Evolutionary conservation across 2,329 filamentous ascomycete genomes (phyloP), one percentile per base, ranked within the genome.

Genomic region (Escovopsis weberi): DNA sequence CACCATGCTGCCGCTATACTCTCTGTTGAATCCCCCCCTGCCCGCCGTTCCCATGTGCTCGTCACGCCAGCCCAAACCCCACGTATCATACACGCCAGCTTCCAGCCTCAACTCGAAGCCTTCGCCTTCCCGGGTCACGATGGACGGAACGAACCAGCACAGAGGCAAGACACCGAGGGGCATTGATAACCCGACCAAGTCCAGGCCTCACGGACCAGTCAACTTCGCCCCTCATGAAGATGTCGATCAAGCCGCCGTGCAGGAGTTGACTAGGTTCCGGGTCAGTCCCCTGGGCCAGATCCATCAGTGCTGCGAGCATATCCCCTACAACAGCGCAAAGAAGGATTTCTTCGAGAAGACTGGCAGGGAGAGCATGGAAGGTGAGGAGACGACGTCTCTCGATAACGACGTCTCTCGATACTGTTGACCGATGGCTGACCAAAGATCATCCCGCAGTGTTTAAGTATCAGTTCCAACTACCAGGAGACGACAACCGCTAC

Each of bases 281-380:
- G 67, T 95, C 42, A 72, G 69, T 43, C 82, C 85, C 1, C 67
- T 79, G 50, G 75, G 75, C 2, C 65, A 69, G 47, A 85, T 82
- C 47, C 62, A 66, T 38, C 65, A 73, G 28, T 80, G 70, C 47
- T 74, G 75, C 50, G 71, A 79, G 41, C 86, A 89, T 54, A 94
- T 95, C 45, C 89, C 89, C 0, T 96, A 96, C 63, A 88, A 86
- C 55, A 94, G 88, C 58, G 84, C 86, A 50, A 96, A 95, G 69
- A 94, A 93, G 60, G 74, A 81, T 46, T 94, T 95, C 54, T 75
- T 80, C 48, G 76, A 81, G 49, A 93, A 85, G 66, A 96, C 89
- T 4, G 85, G 86, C 1, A 71, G 87, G 42, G 85, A 93, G 51
- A 82, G 81, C 47, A 93, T 95, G 51, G 83, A 95, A 72, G 84